Percentiles rank a stretch among this genome's conserved stretches.
Evolutionary conservation across 202 grass and related monocot genomes (phyloP).

Genomic region (Setaria italica): DNA sequence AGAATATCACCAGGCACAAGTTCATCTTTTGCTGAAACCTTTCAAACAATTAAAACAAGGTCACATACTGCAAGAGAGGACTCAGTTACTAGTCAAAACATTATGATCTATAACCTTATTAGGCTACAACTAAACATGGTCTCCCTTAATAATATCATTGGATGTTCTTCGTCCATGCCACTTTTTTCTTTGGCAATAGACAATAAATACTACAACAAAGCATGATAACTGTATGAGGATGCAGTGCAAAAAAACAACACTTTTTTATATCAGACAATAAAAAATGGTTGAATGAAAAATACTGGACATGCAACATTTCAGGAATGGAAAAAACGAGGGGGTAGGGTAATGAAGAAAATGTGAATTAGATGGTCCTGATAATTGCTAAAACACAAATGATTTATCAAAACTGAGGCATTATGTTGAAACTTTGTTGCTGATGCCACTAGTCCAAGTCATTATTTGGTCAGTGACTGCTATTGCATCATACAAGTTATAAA

Average conservation of each 20-base stretch:
- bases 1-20: slow-evolving; percentile 78
- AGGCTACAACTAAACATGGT: slow-evolving; percentile 24
- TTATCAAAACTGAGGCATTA: slow-evolving; percentile 17
- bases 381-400: slow-evolving; percentile 18
- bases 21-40: slow-evolving; percentile 80
- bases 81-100: slow-evolving; percentile 4
- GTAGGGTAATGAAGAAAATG: slow-evolving; percentile 1
- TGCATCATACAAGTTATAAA: neutral
- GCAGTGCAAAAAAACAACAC: neutral
- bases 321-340: neutral
- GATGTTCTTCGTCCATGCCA: neutral
- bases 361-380: neutral
- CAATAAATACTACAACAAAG: slow-evolving; percentile 18
- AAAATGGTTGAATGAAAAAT: slow-evolving; percentile 30
- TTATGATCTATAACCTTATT: slow-evolving; percentile 21
- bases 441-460: slow-evolving; percentile 7
- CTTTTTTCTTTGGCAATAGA: slow-evolving; percentile 11
- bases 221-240: slow-evolving; percentile 11
- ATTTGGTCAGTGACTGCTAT: slow-evolving; percentile 23
- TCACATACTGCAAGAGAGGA: slow-evolving; percentile 26
- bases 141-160: neutral
- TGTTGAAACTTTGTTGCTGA: neutral
- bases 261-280: neutral
- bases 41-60: slow-evolving; percentile 55
- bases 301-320: neutral